Evolutionary conservation across 2,329 filamentous ascomycete species (phyloP), one percentile per base, ranked within the genome.

Genomic region (Aspergillus fijiensis): DNA sequence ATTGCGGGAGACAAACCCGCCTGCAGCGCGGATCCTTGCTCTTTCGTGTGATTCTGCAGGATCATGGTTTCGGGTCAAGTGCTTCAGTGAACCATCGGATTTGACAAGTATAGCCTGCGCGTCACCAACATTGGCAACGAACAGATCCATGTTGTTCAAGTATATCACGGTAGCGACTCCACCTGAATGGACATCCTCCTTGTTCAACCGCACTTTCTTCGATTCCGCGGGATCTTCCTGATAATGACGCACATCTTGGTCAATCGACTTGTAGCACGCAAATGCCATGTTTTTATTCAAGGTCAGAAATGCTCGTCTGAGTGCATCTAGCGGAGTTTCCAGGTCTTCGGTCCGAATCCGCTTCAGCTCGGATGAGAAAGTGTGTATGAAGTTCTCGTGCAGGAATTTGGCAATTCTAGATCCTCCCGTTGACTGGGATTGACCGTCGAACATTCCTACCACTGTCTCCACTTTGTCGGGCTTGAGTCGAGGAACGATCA

Each of bases 361-460:
- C 65, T 91, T 92, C 55, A 99, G 77, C 76, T 99, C 94, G 57
- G 89, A 84, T 5, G 86, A 85, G 70, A 99, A 95, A 16, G 92
- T 89, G 61, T 89, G 85, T 25, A 91, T 90, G 76, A 99, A 97
- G 71, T 97, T 94, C 77, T 99, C 95, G 72, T 99, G 94, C 31
- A 99, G 81, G 70, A 91, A 99, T 74, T 97, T 98, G 65, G 95
- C 93, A 67, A 99, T 91, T 79, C 96, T 96, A 63, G 93, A 97
- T 49, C 95, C 96, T 62, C 93, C 91, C 62, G 87, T 92, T 2
- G 91, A 91, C 60, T 96, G 82, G n/a, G 89, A 86, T 73, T 97
- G 91, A 3, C 95, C 95, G 72, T 99, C 96, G 71, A 99, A 99
- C 76, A 99, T 84, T n/a, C 94, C 95, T 50, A 99, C 80, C 1